Base-by-base conservation (phyloP, 2,329 filamentous ascomycete species). In the Clarireedia monteithiana region DNA sequence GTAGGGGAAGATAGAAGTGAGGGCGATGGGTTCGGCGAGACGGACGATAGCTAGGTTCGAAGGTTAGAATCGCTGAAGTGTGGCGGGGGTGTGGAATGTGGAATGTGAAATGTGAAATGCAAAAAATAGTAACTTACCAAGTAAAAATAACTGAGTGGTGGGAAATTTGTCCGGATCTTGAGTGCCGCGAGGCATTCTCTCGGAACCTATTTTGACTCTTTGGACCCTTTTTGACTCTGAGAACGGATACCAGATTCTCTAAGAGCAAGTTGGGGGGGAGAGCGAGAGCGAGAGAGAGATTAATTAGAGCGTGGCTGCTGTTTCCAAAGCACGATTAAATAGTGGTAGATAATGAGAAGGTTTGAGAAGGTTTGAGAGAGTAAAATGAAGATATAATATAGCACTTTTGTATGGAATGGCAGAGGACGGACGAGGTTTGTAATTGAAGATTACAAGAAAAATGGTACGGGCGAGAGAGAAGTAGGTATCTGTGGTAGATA, bases 1-100 rank as follows among this genome's bases (percentile, higher is more conserved):
- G 71, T 96, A 96, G 20, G 91, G 91, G 66, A 92, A 95, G 71
- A 96, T 94, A 67, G 89, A 94, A 1, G 91, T 96, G 61, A 96
- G 81, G 50, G 91, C 91, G 65, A 96, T 92, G 23, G 91, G 91
- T 72, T 96, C 91, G 53, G 91, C 89, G 63, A 96, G 83, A 60
- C 91, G 89, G 68, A 95, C 91, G 77, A 96, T 89, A 70, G 90
- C 91, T 95, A 65, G 56, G 50, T 38, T 45, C 14, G 30, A 34
- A 17, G 34, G 20, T 20, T 24, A 20, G 38, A 46, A 39, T 42
- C 30, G 42, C 17, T 49, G 48, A 51, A 23, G 45, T 17, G 53
- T 42, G 50, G 36, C 48, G 44, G 38, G 30, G 48, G 40, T 46
- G 17, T 23, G 54, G 49, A 56, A 49, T 52, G 39, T 20, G 54